Conservation (phyloP, 108 stramenopile species). For the Asterionellopsis glacialis region DNA sequence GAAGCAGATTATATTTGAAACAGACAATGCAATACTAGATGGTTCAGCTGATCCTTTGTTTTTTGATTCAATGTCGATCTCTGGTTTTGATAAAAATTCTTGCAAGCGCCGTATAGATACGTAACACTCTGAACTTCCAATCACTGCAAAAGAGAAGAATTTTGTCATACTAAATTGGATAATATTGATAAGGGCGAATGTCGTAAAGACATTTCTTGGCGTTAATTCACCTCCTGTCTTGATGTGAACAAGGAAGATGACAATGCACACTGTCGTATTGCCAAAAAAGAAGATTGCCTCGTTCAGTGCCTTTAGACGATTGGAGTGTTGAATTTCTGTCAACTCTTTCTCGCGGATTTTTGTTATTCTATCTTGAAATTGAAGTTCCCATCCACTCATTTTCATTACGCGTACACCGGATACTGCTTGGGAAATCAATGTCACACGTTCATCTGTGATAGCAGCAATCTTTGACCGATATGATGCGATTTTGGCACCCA, state of each 20-base stretch:
- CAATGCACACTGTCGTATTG: slow-evolving; percentile 50
- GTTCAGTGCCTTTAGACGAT: slow-evolving; percentile 70
- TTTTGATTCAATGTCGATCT: slow-evolving; percentile 5
- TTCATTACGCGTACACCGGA: slow-evolving; percentile 85
- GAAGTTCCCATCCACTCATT: slow-evolving; percentile 74
- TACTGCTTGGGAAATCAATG: slow-evolving; percentile 84
- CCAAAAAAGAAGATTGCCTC: slow-evolving; percentile 79
- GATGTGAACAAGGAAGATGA: slow-evolving; percentile 64
- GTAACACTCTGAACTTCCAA: slow-evolving; percentile 65
- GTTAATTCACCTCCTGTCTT: slow-evolving; percentile 38
- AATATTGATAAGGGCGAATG: slow-evolving; percentile 76
- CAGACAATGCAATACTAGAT: neutral
- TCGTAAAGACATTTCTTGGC: slow-evolving; percentile 64
- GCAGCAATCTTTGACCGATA: slow-evolving; percentile 70
- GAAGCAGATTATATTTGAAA: slow-evolving; percentile 29
- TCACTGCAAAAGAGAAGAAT: slow-evolving; percentile 76
- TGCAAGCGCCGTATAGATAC: slow-evolving; percentile 62
- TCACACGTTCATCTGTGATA: slow-evolving; percentile 85
- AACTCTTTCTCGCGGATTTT: slow-evolving; percentile 57
- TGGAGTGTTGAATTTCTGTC: slow-evolving; percentile 59
- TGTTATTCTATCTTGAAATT: slow-evolving; percentile 64
- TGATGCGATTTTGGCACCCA: slow-evolving; percentile 63
- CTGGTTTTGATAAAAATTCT: slow-evolving; percentile 59
- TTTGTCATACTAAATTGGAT: slow-evolving; percentile 85
- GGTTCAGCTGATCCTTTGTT: neutral